Conservation (phyloP, 768 basidiomycete genomes). For the Auriscalpium microsporum region DNA sequence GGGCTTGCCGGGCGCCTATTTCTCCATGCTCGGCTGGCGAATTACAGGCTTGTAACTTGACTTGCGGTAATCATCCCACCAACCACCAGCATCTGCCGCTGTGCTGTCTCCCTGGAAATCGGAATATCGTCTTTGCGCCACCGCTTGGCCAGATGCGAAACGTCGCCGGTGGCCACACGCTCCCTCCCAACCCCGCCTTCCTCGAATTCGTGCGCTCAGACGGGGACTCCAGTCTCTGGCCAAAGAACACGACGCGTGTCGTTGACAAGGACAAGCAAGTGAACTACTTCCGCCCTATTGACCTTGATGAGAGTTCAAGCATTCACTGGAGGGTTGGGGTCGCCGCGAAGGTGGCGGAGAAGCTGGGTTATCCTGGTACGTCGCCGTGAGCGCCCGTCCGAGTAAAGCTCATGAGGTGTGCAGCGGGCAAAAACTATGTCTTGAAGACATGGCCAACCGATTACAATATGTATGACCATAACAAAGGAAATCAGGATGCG, state of each 20-base stretch:
- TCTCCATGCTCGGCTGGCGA: background rate
- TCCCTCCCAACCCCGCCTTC: constrained; percentile 47
- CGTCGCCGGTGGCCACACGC: constrained; percentile 9
- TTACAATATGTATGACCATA: constrained; percentile 69
- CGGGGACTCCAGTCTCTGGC: constrained; percentile 46
- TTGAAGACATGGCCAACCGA: constrained; percentile 56
- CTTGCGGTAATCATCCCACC: background rate
- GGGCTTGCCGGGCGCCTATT: background rate
- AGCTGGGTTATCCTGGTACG: constrained; percentile 44
- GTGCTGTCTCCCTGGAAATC: background rate
- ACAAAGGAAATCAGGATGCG: constrained; percentile 46
- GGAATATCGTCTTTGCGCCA: constrained; percentile 9
- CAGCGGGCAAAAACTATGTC: constrained; percentile 49
- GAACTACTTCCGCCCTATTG: constrained; percentile 58
- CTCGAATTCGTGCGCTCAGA: constrained; percentile 58
- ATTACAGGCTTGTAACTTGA: background rate
- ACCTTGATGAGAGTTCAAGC: constrained; percentile 38
- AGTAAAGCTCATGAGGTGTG: constrained; percentile 1
- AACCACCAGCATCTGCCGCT: constrained; percentile 2
- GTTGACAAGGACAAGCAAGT: constrained; percentile 57
- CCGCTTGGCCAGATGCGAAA: background rate
- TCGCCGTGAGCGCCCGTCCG: background rate
- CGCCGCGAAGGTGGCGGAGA: constrained; percentile 33
- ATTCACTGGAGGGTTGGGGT: constrained; percentile 47
- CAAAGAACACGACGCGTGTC: constrained; percentile 41